These are phyloP conservation scores for Taxillus chinensis DNA, from an alignment of 164 flowering plant species.

Conservation along the genomic window DNA sequence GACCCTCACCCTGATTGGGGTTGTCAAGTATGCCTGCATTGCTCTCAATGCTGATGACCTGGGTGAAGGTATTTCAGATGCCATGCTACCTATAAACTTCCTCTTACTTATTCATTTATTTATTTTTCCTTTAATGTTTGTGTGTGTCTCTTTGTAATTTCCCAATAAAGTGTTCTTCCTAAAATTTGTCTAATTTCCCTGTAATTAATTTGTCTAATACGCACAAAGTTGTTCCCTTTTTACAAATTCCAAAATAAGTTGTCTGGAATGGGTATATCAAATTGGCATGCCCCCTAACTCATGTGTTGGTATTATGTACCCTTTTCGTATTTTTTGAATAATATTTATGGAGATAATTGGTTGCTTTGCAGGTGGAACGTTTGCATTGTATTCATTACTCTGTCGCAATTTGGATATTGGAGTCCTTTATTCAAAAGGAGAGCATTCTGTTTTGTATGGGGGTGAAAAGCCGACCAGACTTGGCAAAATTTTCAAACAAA, in stretches of 20 bases:
- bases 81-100: not conserved
- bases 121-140: not conserved
- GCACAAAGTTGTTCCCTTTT: no score
- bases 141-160: not conserved
- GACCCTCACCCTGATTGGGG: constrained; percentile 76
- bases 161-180: no score
- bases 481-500: constrained; percentile 45
- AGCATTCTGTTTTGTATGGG: constrained; percentile 13
- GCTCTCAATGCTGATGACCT: constrained; percentile 81
- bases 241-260: no score
- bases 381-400: constrained; percentile 71
- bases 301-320: no score
- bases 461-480: constrained; percentile 30
- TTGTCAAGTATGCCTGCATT: constrained; percentile 54
- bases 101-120: no score
- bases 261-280: no score
- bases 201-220: no score
- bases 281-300: no score
- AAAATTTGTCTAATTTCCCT: no score
- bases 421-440: constrained; percentile 25
- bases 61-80: constrained; percentile 58
- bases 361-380: constrained; percentile 67
- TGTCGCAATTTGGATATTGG: constrained; percentile 64
- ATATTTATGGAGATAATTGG: not conserved
- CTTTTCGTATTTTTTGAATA: no score